Conservation (phyloP, 176 grass and related monocot species). For the barley (Hordeum vulgare) region DNA sequence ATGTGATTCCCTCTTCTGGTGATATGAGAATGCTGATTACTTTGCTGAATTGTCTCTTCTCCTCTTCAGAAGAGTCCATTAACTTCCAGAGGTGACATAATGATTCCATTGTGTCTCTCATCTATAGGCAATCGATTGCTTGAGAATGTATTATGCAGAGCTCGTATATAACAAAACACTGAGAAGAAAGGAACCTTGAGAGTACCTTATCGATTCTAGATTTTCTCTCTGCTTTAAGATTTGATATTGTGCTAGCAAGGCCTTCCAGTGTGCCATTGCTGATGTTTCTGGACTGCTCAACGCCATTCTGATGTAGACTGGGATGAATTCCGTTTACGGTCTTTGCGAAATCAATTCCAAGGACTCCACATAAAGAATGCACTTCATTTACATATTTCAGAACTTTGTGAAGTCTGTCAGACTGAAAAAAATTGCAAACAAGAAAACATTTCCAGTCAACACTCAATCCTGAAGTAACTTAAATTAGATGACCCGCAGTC, state of each 20-base stretch:
- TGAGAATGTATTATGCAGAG: conserved; percentile 11
- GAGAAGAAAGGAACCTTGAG: conserved; percentile 12
- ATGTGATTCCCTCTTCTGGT: conserved; percentile 65
- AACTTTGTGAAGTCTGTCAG: conserved; percentile 84
- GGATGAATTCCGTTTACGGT: conserved; percentile 81
- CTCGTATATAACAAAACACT: background rate
- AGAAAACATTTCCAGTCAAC: background rate
- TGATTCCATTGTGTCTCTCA: conserved; percentile 75
- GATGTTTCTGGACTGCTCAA: conserved; percentile 71
- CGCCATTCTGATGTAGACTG: conserved; percentile 73
- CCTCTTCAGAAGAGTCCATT: conserved; percentile 87
- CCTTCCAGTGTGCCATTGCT: conserved; percentile 77
- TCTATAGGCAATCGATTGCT: conserved; percentile 41
- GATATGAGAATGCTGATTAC: conserved; percentile 53
- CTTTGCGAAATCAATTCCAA: conserved; percentile 70
- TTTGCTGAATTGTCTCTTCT: conserved; percentile 58
- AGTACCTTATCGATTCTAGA: conserved; percentile 69
- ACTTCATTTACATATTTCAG: conserved; percentile 84
- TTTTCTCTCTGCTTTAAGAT: conserved; percentile 70
- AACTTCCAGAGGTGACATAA: conserved; percentile 88
- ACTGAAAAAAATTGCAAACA: conserved; percentile 46
- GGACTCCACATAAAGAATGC: conserved; percentile 78
- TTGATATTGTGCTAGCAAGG: conserved; percentile 54
- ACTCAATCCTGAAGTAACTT: background rate
- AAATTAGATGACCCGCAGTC: background rate